Base-by-base conservation (phyloP, 2,329 filamentous ascomycete species). In the Botrytis deweyae region DNA sequence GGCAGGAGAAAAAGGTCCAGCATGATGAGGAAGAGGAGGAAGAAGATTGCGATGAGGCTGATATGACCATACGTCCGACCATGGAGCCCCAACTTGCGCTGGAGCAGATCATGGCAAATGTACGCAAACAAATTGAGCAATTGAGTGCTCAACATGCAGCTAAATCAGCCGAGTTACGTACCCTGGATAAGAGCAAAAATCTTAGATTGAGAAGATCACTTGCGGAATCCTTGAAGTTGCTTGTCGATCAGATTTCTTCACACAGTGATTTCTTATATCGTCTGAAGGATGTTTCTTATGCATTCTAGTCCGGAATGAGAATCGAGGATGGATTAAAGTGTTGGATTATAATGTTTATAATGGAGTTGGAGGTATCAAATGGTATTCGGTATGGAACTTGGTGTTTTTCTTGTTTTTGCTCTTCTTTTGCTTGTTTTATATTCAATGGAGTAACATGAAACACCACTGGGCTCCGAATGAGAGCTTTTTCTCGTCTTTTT, bases 201-300 rank as follows among this genome's bases (percentile, higher is more conserved):
- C 66, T 68, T 16, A 29, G 66, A 42, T 58, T 68, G 49, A 68
- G 66, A 68, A 68, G 66, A 42, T 68, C 66, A 58, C 52, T 68
- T 5, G 66, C 66, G n/a, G 66, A 68, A 68, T 68, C 66, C 20
- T 58, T 68, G 3, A 68, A 68, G 36, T 58, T 68, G 18, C 66
- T 68, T 44, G 66, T 68, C 49, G 66, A 68, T 29, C 66, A 68
- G 16, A 68, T 68, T 33, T 68, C 66, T 33, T 68, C 66, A 58
- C 66, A 68, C 9, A 68, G 66, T n/a, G 66, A 68, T 44, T 68
- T 68, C 25, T 49, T 68, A 42, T 68, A 68, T 68, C 66, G 66
- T 16, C 33, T 68, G 66, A 68, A 68, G 49, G 66, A 68, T 68
- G 66, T 68, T 44, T 68, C 66, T 22, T 68, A 68, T 42, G 66